phyloP scores from a whole-genome alignment of 2,329 filamentous ascomycete genomes.

The Fusarium decemcellulare region DNA sequence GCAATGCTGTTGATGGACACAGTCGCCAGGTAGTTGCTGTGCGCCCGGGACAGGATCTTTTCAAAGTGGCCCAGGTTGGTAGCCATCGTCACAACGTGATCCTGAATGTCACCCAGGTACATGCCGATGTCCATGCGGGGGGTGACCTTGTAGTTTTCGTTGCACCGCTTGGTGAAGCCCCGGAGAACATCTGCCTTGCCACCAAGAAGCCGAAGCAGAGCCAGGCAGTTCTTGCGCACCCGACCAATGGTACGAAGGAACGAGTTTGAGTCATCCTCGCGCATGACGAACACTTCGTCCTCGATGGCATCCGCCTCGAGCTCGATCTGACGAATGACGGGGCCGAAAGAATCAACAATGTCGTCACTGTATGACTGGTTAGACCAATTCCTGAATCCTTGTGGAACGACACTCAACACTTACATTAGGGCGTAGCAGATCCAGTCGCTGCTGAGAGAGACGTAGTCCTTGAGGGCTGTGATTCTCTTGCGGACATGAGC shows the following conservation, averaged over 20 bases:
- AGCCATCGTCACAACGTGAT: constrained; percentile 99
- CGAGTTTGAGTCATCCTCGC: constrained; percentile 88
- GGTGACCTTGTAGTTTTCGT: constrained; percentile 95
- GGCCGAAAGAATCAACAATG: constrained; percentile 96
- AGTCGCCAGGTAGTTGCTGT: constrained; percentile 97
- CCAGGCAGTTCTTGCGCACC: constrained; percentile 95
- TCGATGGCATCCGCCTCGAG: constrained; percentile 92
- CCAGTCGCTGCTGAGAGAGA: constrained; percentile 96
- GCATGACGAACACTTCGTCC: constrained; percentile 93
- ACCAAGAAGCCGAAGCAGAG: constrained; percentile 90
- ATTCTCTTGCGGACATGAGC: constrained; percentile 93
- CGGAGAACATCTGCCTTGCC: constrained; percentile 99
- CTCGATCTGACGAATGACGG: constrained; percentile 89
- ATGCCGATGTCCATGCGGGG: constrained; percentile 96
- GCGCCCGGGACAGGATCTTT: constrained; percentile 94
- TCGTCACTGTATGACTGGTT: constrained; percentile 76
- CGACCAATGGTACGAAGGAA: constrained; percentile 92
- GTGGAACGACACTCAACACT: constrained; percentile 51
- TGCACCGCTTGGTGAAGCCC: constrained; percentile 98
- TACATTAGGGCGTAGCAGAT: constrained; percentile 98
- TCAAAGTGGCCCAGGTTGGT: constrained; percentile 96
- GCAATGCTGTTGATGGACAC: constrained; percentile 92
- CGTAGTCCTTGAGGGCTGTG: constrained; percentile 92
- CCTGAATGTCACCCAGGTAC: constrained; percentile 97
- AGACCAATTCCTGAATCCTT: constrained; percentile 48